A percentile compares a stretch with the other conserved stretches of the same genome.
phyloP scores from a whole-genome alignment of 441 rosid genomes.

The Viola pubescens region DNA sequence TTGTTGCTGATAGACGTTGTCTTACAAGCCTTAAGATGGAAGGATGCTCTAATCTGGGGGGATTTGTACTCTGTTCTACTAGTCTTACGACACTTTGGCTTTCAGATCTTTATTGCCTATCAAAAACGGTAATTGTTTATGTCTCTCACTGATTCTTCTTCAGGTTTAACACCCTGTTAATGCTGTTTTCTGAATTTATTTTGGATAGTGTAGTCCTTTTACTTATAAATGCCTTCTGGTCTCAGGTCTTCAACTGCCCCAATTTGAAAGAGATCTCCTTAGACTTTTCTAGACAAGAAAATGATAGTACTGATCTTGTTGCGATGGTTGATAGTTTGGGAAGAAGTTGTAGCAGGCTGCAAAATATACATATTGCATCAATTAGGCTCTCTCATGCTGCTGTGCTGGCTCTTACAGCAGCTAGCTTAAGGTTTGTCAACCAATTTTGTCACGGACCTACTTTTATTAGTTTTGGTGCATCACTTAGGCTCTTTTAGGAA shows the following conservation, averaged over 20 bases:
- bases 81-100: slow-evolving; percentile 88
- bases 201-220: neutral
- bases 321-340: slow-evolving; percentile 66
- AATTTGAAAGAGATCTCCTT: slow-evolving; percentile 71
- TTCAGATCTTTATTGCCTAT: slow-evolving; percentile 63
- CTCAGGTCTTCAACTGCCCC: slow-evolving; percentile 75
- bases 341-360: slow-evolving; percentile 58
- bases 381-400: slow-evolving; percentile 61
- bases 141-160: neutral
- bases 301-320: slow-evolving; percentile 64
- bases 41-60: slow-evolving; percentile 83
- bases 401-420: slow-evolving; percentile 78
- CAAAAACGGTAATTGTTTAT: slow-evolving; percentile 55
- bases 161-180: neutral
- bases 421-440: slow-evolving; percentile 66
- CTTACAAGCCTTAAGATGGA: slow-evolving; percentile 82
- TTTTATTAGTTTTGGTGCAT: neutral
- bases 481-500: neutral
- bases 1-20: slow-evolving; percentile 86
- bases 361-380: slow-evolving; percentile 82
- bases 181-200: neutral
- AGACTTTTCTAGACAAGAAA: slow-evolving; percentile 68
- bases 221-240: neutral
- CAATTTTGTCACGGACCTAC: neutral
- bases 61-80: slow-evolving; percentile 62